Evolutionary conservation across 768 basidiomycete genomes (phyloP).

Genomic region (Daedaleopsis nitida): DNA sequence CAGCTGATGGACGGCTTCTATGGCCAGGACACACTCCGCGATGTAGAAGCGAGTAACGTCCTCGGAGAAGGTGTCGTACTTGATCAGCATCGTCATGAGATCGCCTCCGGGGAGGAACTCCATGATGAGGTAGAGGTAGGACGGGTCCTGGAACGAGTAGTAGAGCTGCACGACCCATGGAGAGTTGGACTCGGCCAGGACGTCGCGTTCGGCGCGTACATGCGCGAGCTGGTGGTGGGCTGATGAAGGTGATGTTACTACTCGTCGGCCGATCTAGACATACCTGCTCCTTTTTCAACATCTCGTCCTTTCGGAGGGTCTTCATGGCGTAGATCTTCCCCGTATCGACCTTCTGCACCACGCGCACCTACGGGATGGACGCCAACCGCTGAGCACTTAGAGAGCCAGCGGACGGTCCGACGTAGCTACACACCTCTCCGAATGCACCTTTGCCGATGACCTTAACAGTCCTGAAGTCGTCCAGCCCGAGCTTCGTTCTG

Average conservation of each 20-base stretch:
- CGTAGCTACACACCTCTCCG: slow-evolving; percentile 70
- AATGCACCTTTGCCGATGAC: slow-evolving; percentile 99
- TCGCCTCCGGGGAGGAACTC: slow-evolving; percentile 98
- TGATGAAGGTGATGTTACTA: neutral
- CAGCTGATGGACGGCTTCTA: slow-evolving; percentile 95
- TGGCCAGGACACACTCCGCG: slow-evolving; percentile 97
- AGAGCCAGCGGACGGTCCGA: neutral
- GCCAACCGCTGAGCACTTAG: neutral
- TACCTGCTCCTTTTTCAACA: slow-evolving; percentile 99
- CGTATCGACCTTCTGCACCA: slow-evolving; percentile 96
- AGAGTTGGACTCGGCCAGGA: slow-evolving; percentile 93
- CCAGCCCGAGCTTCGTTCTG: slow-evolving; percentile 86
- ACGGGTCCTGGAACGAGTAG: slow-evolving; percentile 97
- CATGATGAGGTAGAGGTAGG: slow-evolving; percentile 96
- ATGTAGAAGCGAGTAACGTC: slow-evolving; percentile 98
- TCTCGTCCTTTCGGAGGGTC: slow-evolving; percentile 93
- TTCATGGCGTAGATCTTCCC: slow-evolving; percentile 99
- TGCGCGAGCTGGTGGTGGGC: slow-evolving; percentile 79
- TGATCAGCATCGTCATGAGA: slow-evolving; percentile 99
- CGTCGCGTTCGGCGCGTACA: slow-evolving; percentile 96
- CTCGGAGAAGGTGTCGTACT: slow-evolving; percentile 98
- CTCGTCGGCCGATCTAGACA: slow-evolving; percentile 23
- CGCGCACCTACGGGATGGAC: slow-evolving; percentile 59
- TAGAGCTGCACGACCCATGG: slow-evolving; percentile 96
- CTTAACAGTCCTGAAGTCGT: slow-evolving; percentile 95